phyloP scores from a whole-genome alignment of 257 asterid genomes.

The Salvia rosmarinus region DNA sequence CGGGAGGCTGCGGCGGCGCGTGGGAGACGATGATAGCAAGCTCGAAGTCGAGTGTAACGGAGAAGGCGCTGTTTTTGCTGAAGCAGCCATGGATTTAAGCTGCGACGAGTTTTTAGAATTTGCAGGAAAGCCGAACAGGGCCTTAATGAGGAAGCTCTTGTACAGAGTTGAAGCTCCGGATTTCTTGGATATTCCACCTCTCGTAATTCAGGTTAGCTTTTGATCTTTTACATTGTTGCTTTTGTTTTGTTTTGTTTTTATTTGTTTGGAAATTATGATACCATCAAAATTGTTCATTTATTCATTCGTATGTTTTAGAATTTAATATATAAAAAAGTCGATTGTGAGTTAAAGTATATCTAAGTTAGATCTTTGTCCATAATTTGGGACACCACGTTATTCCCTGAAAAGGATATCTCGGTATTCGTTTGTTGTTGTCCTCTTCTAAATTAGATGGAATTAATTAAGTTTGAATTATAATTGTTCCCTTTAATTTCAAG shows the following conservation, averaged over 20 bases:
- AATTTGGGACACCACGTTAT: not conserved
- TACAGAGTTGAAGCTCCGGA: slow-evolving; percentile 55
- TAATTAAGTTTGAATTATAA: not conserved
- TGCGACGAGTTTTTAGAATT: slow-evolving; percentile 49
- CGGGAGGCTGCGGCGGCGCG: slow-evolving; percentile 59
- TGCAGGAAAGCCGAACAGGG: slow-evolving; percentile 58
- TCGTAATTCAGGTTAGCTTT: slow-evolving; percentile 66
- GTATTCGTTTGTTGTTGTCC: not conserved
- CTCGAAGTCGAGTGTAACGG: slow-evolving; percentile 81
- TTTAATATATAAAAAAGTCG: not conserved
- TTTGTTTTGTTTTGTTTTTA: not conserved
- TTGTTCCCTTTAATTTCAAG: not conserved
- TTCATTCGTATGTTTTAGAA: no score
- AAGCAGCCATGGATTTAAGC: slow-evolving; percentile 63
- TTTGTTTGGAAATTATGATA: not conserved
- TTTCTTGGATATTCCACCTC: slow-evolving; percentile 82
- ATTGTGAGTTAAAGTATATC: not conserved
- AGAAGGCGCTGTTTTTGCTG: slow-evolving; percentile 79
- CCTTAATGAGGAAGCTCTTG: slow-evolving; percentile 60
- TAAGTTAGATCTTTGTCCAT: not conserved
- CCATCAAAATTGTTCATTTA: not conserved
- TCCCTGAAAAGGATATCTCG: not conserved
- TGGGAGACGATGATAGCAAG: slow-evolving; percentile 54
- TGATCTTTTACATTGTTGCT: no score
- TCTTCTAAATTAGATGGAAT: not conserved